A percentile compares a stretch with the other conserved stretches of the same genome.
These are phyloP conservation scores for Penicillium italicum DNA, from an alignment of 2,329 filamentous ascomycete genomes.

Conservation along the genomic window DNA sequence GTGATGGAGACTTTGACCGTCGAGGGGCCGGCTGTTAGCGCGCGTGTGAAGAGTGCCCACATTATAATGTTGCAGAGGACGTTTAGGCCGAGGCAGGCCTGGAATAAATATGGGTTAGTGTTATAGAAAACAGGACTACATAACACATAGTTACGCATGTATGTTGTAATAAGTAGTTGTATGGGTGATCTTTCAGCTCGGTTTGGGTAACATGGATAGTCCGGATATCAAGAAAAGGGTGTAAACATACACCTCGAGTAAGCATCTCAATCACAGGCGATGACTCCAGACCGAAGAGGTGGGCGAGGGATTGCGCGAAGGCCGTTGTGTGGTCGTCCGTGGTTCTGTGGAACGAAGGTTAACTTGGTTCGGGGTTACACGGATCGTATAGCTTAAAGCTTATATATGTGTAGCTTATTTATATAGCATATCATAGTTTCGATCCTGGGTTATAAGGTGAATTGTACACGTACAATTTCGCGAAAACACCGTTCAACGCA, in stretches of 20 bases:
- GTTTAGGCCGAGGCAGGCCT: slow-evolving; percentile 60
- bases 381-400: background rate
- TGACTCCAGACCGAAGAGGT: slow-evolving; percentile 40
- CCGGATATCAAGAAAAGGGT: background rate
- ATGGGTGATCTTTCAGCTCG: background rate
- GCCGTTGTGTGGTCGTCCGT: slow-evolving; percentile 57
- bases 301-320: slow-evolving; percentile 48
- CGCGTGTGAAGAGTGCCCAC: slow-evolving; percentile 63
- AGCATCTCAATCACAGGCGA: slow-evolving; percentile 47
- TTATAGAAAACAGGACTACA: slow-evolving; percentile 15
- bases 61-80: slow-evolving; percentile 61
- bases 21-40: slow-evolving; percentile 57
- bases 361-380: background rate
- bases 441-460: background rate
- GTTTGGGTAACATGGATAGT: background rate
- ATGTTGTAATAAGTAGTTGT: background rate
- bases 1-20: slow-evolving; percentile 62
- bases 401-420: background rate
- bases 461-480: slow-evolving; percentile 53
- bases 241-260: slow-evolving; percentile 50
- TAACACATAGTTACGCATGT: background rate
- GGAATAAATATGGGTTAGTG: background rate
- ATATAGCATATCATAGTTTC: background rate
- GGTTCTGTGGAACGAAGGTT: slow-evolving; percentile 43
- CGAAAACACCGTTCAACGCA: slow-evolving; percentile 64